These are phyloP conservation scores for Exophiala alcalophila DNA, from an alignment of 2,329 filamentous ascomycete species.

Conservation along the genomic window DNA sequence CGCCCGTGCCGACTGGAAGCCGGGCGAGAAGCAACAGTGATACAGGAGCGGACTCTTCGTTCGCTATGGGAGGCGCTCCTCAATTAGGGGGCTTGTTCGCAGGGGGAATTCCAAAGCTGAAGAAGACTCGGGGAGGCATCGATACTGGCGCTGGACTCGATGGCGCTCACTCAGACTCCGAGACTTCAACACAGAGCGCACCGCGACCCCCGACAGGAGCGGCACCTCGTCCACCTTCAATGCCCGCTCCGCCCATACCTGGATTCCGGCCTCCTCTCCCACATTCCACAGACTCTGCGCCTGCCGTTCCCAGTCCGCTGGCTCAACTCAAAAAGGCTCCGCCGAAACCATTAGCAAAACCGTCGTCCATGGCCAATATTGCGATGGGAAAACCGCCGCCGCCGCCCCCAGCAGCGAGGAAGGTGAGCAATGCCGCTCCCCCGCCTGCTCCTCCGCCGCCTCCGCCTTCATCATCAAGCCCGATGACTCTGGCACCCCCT, in stretches of 20 bases:
- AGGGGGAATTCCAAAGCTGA: slow-evolving; percentile 91
- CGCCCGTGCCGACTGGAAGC: slow-evolving; percentile 64
- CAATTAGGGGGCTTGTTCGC: slow-evolving; percentile 87
- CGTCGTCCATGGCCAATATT: slow-evolving; percentile 59
- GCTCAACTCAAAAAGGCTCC: slow-evolving; percentile 60
- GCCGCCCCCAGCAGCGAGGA: slow-evolving; percentile 56
- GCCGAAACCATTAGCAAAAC: slow-evolving; percentile 51
- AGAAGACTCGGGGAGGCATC: slow-evolving; percentile 80
- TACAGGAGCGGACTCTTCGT: slow-evolving; percentile 41
- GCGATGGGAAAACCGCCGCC: slow-evolving; percentile 53
- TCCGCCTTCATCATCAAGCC: slow-evolving; percentile 42
- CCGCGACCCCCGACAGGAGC: slow-evolving; percentile 54
- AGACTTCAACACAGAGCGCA: slow-evolving; percentile 52
- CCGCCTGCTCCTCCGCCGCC: slow-evolving; percentile 50
- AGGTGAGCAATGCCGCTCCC: slow-evolving; percentile 42
- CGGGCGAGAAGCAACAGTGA: slow-evolving; percentile 84
- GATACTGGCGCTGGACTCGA: slow-evolving; percentile 70
- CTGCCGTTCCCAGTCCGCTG: slow-evolving; percentile 51
- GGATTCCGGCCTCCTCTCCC: slow-evolving; percentile 47
- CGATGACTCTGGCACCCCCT: slow-evolving; percentile 42
- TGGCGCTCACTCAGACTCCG: slow-evolving; percentile 81
- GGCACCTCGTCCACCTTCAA: slow-evolving; percentile 44
- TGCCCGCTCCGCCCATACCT: slow-evolving; percentile 58
- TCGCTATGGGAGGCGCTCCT: slow-evolving; percentile 56
- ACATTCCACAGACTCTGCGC: slow-evolving; percentile 48